Conservation (phyloP, 805 yeast species). For the Candida suzukii region DNA sequence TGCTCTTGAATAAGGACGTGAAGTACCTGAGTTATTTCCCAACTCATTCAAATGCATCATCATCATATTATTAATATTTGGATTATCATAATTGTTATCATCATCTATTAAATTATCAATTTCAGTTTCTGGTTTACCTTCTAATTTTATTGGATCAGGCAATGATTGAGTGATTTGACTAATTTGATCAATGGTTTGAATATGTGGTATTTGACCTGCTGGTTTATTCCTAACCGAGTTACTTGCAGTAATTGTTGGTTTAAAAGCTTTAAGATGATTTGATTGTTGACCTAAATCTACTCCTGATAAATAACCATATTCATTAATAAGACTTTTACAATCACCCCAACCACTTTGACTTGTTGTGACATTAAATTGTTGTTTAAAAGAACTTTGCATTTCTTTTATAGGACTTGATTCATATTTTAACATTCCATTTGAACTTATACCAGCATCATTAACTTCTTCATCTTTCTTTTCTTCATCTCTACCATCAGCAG, state of each 20-base stretch:
- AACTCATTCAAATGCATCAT: neutral
- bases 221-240: neutral
- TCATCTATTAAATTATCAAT: too few relatives aligned
- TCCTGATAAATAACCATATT: slow-evolving; percentile 17
- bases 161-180: too few relatives aligned
- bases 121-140: neutral
- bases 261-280: neutral
- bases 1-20: neutral
- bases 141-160: neutral
- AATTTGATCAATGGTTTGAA: too few relatives aligned
- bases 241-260: neutral
- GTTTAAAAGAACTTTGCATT: neutral
- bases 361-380: neutral
- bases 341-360: slow-evolving; percentile 16
- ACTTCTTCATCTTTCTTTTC: neutral
- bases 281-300: slow-evolving; percentile 1
- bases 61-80: too few relatives aligned
- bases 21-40: neutral
- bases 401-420: neutral
- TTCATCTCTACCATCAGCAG: too few relatives aligned
- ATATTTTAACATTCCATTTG: neutral
- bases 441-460: neutral
- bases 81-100: neutral
- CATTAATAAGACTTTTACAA: slow-evolving; percentile 13
- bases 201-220: neutral